These are phyloP conservation scores for Mortierella sp. DNA, from an alignment of 371 early-diverging fungal species.

Conservation along the genomic window DNA sequence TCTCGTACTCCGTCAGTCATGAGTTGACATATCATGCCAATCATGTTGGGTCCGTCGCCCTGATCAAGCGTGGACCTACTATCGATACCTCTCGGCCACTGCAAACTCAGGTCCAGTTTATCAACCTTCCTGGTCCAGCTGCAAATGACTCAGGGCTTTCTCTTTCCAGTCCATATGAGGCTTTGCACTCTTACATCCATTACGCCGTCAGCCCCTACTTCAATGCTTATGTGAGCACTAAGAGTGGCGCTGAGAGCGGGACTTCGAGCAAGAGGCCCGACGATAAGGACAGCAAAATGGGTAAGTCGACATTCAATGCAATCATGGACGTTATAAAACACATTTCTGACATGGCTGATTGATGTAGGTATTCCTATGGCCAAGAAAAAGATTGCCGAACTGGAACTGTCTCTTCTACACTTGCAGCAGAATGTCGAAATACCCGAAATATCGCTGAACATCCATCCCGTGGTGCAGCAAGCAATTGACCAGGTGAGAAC, in stretches of 20 bases:
- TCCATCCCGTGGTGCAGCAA: constrained; percentile 87
- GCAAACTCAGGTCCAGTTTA: constrained; percentile 87
- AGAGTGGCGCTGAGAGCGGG: constrained; percentile 66
- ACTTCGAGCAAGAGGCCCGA: constrained; percentile 67
- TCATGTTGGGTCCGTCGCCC: constrained; percentile 85
- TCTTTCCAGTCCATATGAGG: constrained; percentile 87
- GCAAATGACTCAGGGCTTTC: constrained; percentile 66
- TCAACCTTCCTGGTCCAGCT: constrained; percentile 93
- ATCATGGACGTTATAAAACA: neutral
- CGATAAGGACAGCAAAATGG: constrained; percentile 91
- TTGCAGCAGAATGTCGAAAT: constrained; percentile 98
- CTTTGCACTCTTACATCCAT: constrained; percentile 92
- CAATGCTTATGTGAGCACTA: constrained; percentile 90
- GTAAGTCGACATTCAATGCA: constrained; percentile 45
- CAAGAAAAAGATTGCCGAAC: constrained; percentile 98
- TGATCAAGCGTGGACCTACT: constrained; percentile 88
- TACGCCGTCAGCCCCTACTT: constrained; percentile 97
- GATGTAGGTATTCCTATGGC: constrained; percentile 84
- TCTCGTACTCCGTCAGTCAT: constrained; percentile 76
- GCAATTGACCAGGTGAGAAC: constrained; percentile 77
- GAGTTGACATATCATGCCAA: constrained; percentile 82
- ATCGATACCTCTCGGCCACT: constrained; percentile 84
- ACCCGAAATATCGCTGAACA: constrained; percentile 90
- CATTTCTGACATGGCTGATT: neutral
- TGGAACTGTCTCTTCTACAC: constrained; percentile 94